Evolutionary conservation across 2,329 filamentous ascomycete species (phyloP), one percentile per base, ranked within the genome.

Genomic region (Knoxdaviesia capensis): DNA sequence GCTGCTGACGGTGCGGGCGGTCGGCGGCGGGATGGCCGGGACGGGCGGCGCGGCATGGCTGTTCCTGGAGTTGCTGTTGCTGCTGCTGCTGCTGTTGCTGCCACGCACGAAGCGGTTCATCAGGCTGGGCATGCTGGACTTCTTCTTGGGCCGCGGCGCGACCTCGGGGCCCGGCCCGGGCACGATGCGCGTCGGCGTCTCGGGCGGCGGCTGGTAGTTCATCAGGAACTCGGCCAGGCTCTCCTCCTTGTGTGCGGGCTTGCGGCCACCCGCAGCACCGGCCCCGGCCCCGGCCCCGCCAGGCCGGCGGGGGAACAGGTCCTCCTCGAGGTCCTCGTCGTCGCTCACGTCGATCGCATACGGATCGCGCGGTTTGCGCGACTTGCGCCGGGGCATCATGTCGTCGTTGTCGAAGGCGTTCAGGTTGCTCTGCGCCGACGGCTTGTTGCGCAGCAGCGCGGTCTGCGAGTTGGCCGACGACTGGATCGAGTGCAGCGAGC

Each of bases 271-370:
- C 11, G 32, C 28, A 31, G 39, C 39, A 5, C 11, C 72, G n/a
- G n/a, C n/a, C n/a, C n/a, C n/a, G n/a, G n/a, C n/a, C n/a, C n/a
- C n/a, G n/a, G n/a, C n/a, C n/a, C n/a, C n/a, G n/a, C n/a, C n/a
- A n/a, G n/a, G n/a, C n/a, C n/a, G n/a, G n/a, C n/a, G n/a, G n/a
- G 52, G n/a, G n/a, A n/a, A n/a, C n/a, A n/a, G n/a, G 5, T 55
- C 64, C 2, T 76, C 68, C 9, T 73, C 69, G 20, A 46, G 42
- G 6, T 77, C 66, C 5, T 77, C 77, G 42, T 80, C 74, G 43
- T 84, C 79, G 50, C 77, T 81, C 31, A 76, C 65, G 53, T 94
- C 87, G 48, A 96, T 84, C n/a, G 86, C 84, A 49, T 96, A 96
- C 0, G 88, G 90, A 52, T 98, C 90, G 44, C 74, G 81, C 41